Percentiles rank a stretch among this genome's conserved stretches.
Conservation (phyloP, 306 rosid species). For the Lathyrus sativus region DNA sequence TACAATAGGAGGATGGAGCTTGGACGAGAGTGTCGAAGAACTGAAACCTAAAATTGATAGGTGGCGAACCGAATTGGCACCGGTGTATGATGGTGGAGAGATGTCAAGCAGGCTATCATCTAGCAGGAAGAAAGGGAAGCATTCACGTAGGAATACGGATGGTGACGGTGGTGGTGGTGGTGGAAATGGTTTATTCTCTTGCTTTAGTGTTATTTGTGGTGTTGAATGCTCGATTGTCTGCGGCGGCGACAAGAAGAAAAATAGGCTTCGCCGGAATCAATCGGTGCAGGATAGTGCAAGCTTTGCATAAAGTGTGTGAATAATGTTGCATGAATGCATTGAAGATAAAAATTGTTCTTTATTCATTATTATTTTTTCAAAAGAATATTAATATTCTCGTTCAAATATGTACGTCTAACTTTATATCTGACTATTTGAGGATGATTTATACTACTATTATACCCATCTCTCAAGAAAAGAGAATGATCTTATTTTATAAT, state of each 20-base stretch:
- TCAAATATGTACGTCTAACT: neutral
- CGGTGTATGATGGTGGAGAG: slow-evolving; percentile 66
- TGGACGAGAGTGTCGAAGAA: slow-evolving; percentile 71
- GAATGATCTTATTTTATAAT: neutral
- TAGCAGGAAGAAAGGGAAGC: slow-evolving; percentile 39
- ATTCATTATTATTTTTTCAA: neutral
- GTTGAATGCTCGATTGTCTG: slow-evolving; percentile 82
- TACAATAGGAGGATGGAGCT: slow-evolving; percentile 59
- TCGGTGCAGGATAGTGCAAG: slow-evolving; percentile 46
- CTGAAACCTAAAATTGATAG: slow-evolving; percentile 75
- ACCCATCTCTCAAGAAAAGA: neutral
- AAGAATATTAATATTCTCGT: neutral
- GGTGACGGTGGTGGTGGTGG: slow-evolving; percentile 40
- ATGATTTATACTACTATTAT: neutral
- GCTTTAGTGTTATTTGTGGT: slow-evolving; percentile 92
- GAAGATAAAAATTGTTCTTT: neutral
- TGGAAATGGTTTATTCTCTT: slow-evolving; percentile 69
- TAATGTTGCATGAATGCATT: slow-evolving; percentile 27
- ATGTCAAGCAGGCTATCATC: slow-evolving; percentile 28
- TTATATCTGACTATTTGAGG: neutral
- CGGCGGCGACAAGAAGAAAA: slow-evolving; percentile 49
- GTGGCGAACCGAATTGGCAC: slow-evolving; percentile 74
- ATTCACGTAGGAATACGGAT: slow-evolving; percentile 49
- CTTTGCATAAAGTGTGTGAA: slow-evolving; percentile 34
- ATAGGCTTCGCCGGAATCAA: slow-evolving; percentile 42